These are phyloP conservation scores for Colletotrichum paranaense DNA, from an alignment of 2,329 filamentous ascomycete species.

Conservation along the genomic window DNA sequence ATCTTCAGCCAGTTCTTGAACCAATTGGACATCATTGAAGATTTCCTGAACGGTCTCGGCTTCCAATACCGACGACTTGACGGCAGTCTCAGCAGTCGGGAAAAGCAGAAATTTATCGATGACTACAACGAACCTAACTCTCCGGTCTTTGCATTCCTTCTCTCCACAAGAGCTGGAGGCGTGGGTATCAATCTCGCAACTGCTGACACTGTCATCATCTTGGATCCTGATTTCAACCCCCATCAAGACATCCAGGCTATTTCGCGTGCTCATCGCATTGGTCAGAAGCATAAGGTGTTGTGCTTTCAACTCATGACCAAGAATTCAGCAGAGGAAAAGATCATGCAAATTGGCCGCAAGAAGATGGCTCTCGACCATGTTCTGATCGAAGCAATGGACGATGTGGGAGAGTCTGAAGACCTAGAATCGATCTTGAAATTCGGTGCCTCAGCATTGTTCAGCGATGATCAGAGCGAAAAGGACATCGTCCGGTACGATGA, in stretches of 20 bases:
- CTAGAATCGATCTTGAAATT: constrained; percentile 89
- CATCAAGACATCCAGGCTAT: constrained; percentile 98
- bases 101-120: constrained; percentile 96
- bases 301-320: constrained; percentile 96
- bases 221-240: constrained; percentile 97
- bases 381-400: constrained; percentile 91
- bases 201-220: constrained; percentile 96
- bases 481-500: constrained; percentile 85
- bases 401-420: constrained; percentile 83
- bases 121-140: constrained; percentile 90
- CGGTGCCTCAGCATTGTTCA: constrained; percentile 88
- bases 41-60: constrained; percentile 84
- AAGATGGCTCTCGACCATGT: constrained; percentile 97
- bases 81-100: constrained; percentile 80
- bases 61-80: constrained; percentile 85
- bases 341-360: constrained; percentile 93
- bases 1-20: constrained; percentile 96
- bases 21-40: constrained; percentile 90
- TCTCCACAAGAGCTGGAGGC: constrained; percentile 94
- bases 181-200: constrained; percentile 98
- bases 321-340: constrained; percentile 90
- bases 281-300: constrained; percentile 94
- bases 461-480: constrained; percentile 72
- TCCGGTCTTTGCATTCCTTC: constrained; percentile 85
- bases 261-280: constrained; percentile 94